Percentiles rank a stretch among this genome's conserved stretches.
Evolutionary conservation across 2,329 filamentous ascomycete genomes (phyloP).

Genomic region (Calonectria pauciramosa): DNA sequence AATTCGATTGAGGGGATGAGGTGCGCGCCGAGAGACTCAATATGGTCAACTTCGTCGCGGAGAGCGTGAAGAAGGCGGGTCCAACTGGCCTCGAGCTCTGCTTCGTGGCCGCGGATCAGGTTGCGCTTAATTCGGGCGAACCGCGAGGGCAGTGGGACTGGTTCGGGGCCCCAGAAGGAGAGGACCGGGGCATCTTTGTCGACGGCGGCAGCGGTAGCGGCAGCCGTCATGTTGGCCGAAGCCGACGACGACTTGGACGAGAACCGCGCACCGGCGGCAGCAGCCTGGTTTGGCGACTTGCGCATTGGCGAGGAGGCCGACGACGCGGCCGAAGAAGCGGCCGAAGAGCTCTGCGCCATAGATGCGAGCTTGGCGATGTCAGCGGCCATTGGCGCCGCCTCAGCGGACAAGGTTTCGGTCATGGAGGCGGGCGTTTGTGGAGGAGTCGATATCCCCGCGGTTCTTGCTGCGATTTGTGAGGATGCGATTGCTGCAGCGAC

Average conservation of each 20-base stretch:
- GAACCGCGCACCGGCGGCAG: not conserved
- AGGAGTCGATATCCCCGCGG: conserved; percentile 12
- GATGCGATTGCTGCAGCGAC: conserved; percentile 38
- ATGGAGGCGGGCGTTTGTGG: not conserved
- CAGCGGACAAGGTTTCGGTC: not conserved
- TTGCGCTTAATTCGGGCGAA: conserved; percentile 70
- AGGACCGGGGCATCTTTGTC: conserved; percentile 65
- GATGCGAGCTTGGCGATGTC: conserved; percentile 17
- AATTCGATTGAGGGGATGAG: conserved; percentile 71
- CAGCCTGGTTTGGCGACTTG: conserved; percentile 3
- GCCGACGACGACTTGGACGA: conserved; percentile 24
- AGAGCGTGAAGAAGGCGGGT: conserved; percentile 65
- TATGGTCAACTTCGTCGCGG: conserved; percentile 65
- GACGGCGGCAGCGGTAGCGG: conserved; percentile 35
- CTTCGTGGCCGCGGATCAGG: conserved; percentile 68
- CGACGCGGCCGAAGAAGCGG: not conserved
- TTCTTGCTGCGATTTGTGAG: conserved; percentile 12
- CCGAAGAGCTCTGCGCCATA: conserved; percentile 21
- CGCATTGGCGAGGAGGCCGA: conserved; percentile 14
- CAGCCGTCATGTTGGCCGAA: conserved; percentile 26
- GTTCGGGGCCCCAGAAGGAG: conserved; percentile 70
- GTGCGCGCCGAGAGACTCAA: conserved; percentile 63
- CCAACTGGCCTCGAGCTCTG: conserved; percentile 68
- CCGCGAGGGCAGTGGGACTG: conserved; percentile 70
- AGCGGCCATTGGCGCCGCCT: conserved; percentile 12